Percentiles rank a stretch among this genome's conserved stretches.
These are phyloP conservation scores for Magnaporthiopsis poae DNA, from an alignment of 2,329 filamentous ascomycete species.

Conservation along the genomic window DNA sequence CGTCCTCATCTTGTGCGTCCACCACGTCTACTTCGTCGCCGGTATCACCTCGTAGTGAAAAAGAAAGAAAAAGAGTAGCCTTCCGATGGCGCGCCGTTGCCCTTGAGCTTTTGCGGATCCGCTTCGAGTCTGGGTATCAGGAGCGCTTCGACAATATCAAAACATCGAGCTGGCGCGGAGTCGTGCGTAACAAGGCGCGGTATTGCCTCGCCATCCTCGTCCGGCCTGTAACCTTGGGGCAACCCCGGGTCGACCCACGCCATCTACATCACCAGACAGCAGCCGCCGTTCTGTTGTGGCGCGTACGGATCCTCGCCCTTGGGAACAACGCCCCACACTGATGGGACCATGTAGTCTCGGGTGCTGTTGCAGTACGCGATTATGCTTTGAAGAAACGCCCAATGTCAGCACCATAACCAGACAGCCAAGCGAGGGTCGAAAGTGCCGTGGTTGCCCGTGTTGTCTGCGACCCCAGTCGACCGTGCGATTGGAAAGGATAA, in stretches of 20 bases:
- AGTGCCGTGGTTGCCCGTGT: not conserved
- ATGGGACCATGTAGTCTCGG: conserved; percentile 97
- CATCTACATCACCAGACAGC: conserved; percentile 84
- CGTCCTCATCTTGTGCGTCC: not conserved
- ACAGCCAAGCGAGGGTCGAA: not conserved
- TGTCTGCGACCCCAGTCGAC: not conserved
- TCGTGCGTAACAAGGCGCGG: not conserved
- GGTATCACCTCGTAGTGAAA: not conserved
- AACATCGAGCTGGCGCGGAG: not conserved
- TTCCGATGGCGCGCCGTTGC: not conserved
- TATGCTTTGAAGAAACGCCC: conserved; percentile 50
- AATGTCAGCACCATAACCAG: conserved; percentile 10
- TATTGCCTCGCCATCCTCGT: not conserved
- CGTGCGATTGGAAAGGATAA: conserved; percentile 8
- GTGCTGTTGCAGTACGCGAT: conserved; percentile 98
- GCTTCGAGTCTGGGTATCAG: not conserved
- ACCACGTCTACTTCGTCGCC: not conserved
- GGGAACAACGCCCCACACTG: conserved; percentile 88
- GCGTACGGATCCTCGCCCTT: conserved; percentile 97
- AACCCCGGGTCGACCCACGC: not conserved
- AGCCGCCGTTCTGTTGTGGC: conserved; percentile 82
- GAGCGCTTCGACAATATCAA: conserved; percentile 2
- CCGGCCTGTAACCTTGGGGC: not conserved
- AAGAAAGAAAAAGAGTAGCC: not conserved
- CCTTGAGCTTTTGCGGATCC: not conserved